Evolutionary conservation across 305 asterid genomes (phyloP), one percentile per base, ranked within the genome.

Genomic region (Lippia alba): DNA sequence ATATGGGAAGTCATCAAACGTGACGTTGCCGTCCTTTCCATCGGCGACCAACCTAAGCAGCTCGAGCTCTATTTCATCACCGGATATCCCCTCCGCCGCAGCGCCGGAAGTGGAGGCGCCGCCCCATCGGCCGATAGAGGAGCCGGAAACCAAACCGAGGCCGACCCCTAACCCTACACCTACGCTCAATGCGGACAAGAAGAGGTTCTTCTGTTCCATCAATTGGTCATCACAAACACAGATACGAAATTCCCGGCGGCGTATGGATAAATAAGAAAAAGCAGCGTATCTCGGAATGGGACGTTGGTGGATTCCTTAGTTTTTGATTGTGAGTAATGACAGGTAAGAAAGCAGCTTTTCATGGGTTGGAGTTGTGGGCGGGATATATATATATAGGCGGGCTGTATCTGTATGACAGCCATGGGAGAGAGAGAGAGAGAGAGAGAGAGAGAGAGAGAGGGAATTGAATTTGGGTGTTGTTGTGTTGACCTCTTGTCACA

Each of bases 101-200:
- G 79, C 64, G 34, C 81, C 39, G 24, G 59, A 55, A 32, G 61
- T 10, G 36, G 78, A 73, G 65, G 60, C 80, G 12, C 82, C 80
- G 30, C 78, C 83, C 97, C 96, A 89, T 81, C 81, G 79, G 64
- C 89, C 80, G 40, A 91, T 81, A 12, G 88, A 78, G 61, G 89
- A 83, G 19, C 94, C 88, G 65, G 93, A 84, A 14, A 81, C 97
- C 80, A 94, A 78, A 16, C 91, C 88, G 14, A 81, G 82, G 7
- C 99, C 99, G 41, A 94, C 82, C 48, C 99, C 98, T 0, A 92
- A 84, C 24, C 93, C 97, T 5, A 88, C 86, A 44, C 99, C 99
- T 0, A 94, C 92, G 78, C 97, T 79, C 86, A 94, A 81, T 78
- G 99, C 99, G 46, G 99, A 94, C 85, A 94, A 69, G 55, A 90